Evolutionary conservation across 306 rosid genomes (phyloP), one percentile per base, ranked within the genome.

Genomic region (Biancaea sappan): DNA sequence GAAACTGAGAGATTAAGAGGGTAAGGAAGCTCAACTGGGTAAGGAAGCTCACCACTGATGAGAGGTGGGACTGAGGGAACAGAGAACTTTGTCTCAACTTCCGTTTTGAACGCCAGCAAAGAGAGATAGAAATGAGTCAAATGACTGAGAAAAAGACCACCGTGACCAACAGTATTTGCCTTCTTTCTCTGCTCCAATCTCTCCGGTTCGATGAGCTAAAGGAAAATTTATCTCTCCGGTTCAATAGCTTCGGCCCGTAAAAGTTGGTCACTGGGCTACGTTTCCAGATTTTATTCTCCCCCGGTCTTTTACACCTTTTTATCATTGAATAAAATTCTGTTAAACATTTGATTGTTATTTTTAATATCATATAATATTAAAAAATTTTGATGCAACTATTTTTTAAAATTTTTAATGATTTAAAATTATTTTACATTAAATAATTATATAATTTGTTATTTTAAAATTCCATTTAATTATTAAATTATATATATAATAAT

Each of bases 1-100:
- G 8, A 10, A 56, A 31, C 7, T 7, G 72, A 59, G 74, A n/a
- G 29, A 56, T 1, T 2, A 9, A 13, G 60, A 43, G 73, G 68
- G 25, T 29, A 34, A 26, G 57, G 40, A 61, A 29, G 28, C 16
- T 69, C 75, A 75, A n/a, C n/a, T n/a, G 73, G 68, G 25, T 29
- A 34, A 26, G 57, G 40, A 61, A 29, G 28, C 16, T 69, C 75
- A 75, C 80, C 72, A 16, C 40, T 0, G 34, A 58, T 29, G 40
- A 58, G 29, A 12, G 34, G 34, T 53, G 47, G 54, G 62, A 29
- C 22, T 29, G 69, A 44, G 21, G 62, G 44, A 57, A 4, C 24
- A 28, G 38, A 69, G 63, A 32, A 29, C 15, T 31, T 31, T 1
- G 14, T 0, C n/a, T 72, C 5, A 43, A 29, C 53, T 10, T 16